Percentiles rank a stretch among this genome's conserved stretches.
phyloP scores from a whole-genome alignment of 352 stramenopile species.

The Globisporangium radiosum region DNA sequence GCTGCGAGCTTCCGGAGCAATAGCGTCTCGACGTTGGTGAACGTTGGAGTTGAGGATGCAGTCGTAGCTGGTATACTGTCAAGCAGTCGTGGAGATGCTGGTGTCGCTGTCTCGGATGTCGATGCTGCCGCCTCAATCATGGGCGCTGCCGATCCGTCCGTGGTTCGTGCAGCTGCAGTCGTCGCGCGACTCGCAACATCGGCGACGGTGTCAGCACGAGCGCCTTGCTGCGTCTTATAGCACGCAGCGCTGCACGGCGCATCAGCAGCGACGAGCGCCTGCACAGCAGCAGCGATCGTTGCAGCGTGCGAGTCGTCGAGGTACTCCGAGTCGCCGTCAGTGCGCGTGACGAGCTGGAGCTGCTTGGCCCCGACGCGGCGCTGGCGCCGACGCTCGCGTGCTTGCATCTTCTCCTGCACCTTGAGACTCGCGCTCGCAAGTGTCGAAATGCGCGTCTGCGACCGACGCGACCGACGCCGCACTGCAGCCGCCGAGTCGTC shows the following conservation, averaged over 20 bases:
- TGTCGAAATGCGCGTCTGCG: conserved; percentile 56
- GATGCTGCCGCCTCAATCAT: neutral
- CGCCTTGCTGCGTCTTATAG: conserved; percentile 21
- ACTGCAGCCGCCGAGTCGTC: conserved; percentile 12
- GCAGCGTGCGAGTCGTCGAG: conserved; percentile 55
- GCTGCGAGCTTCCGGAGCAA: conserved; percentile 44
- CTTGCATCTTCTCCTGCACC: conserved; percentile 53
- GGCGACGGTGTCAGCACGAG: neutral
- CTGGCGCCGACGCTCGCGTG: conserved; percentile 30
- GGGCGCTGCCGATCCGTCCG: neutral
- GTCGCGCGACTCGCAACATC: neutral
- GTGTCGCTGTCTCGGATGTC: neutral
- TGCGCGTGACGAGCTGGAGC: conserved; percentile 32
- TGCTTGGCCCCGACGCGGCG: conserved; percentile 16
- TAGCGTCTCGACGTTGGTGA: conserved; percentile 29
- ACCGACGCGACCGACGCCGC: conserved; percentile 47
- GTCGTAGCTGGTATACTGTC: neutral
- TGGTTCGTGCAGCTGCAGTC: neutral
- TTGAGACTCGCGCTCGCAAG: conserved; percentile 50
- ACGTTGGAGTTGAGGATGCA: neutral
- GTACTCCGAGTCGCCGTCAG: conserved; percentile 59
- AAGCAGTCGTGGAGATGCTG: neutral
- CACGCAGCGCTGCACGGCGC: conserved; percentile 30
- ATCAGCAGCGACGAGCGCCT: conserved; percentile 13
- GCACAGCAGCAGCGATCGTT: conserved; percentile 20